These are phyloP conservation scores for Botryosphaeria agaves DNA, from an alignment of 2,329 filamentous ascomycete genomes.

Conservation along the genomic window DNA sequence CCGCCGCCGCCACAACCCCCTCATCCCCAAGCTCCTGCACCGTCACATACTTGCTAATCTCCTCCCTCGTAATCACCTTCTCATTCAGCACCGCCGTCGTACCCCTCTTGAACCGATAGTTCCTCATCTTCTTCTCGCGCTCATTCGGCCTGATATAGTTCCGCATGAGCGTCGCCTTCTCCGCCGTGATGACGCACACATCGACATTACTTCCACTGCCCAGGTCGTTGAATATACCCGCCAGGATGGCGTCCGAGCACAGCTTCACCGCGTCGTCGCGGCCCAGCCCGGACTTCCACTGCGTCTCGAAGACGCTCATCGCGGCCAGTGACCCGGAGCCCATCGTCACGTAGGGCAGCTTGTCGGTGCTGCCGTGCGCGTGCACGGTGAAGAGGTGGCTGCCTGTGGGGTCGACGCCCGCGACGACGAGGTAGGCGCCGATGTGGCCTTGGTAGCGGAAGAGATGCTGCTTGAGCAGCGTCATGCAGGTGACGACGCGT, in stretches of 20 bases:
- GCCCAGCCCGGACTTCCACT: constrained; percentile 68
- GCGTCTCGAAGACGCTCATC: constrained; percentile 95
- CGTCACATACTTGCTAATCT: constrained; percentile 85
- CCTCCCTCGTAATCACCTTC: constrained; percentile 86
- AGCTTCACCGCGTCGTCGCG: constrained; percentile 70
- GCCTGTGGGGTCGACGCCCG: constrained; percentile 90
- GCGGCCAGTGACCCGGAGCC: constrained; percentile 88
- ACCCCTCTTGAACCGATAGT: constrained; percentile 76
- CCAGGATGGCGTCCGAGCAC: constrained; percentile 72
- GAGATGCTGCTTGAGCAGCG: constrained; percentile 96
- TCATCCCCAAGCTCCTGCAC: constrained; percentile 69
- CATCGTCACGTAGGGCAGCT: constrained; percentile 98
- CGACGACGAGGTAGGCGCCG: constrained; percentile 92
- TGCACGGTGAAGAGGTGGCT: constrained; percentile 95
- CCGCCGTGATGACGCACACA: constrained; percentile 83
- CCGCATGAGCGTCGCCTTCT: constrained; percentile 85
- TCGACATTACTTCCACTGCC: constrained; percentile 96
- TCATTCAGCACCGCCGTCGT: constrained; percentile 95
- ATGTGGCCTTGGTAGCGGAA: constrained; percentile 98
- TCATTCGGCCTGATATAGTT: constrained; percentile 91
- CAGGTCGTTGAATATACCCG: constrained; percentile 97
- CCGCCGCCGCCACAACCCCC: constrained; percentile 39
- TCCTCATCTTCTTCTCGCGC: constrained; percentile 77
- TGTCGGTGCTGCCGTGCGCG: constrained; percentile 95
- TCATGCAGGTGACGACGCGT: constrained; percentile 98